phyloP scores from a whole-genome alignment of 1,139 yeast genomes.

The Sugiyamaella japonica region DNA sequence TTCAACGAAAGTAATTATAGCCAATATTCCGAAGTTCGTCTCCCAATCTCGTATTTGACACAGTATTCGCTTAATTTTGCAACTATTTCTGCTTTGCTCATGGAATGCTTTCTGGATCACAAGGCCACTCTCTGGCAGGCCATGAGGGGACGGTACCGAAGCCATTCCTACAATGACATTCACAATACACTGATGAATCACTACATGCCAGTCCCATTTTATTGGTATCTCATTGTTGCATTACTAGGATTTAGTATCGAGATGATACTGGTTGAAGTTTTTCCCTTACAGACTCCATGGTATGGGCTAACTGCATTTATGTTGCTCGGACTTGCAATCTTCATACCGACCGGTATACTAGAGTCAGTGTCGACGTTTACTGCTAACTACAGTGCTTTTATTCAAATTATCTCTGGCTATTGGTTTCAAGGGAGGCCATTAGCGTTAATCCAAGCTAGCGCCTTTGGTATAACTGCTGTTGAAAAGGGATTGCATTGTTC shows the following conservation, averaged over 20 bases:
- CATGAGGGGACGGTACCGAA: background rate
- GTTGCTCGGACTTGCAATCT: conserved; percentile 55
- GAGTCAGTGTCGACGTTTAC: conserved; percentile 54
- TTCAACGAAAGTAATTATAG: conserved; percentile 38
- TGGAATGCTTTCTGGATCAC: conserved; percentile 30
- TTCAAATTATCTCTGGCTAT: conserved; percentile 60
- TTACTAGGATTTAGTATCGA: conserved; percentile 50
- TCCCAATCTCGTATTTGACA: conserved; percentile 44
- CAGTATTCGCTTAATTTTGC: conserved; percentile 40
- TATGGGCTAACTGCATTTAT: conserved; percentile 59
- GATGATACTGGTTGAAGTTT: conserved; percentile 49
- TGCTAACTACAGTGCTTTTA: conserved; percentile 55
- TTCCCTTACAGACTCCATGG: conserved; percentile 43
- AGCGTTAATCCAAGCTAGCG: conserved; percentile 58
- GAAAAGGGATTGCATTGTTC: conserved; percentile 61
- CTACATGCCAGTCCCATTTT: conserved; percentile 57
- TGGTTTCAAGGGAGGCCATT: conserved; percentile 64
- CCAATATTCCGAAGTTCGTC: conserved; percentile 50
- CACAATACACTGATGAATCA: conserved; percentile 13
- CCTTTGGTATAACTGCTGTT: conserved; percentile 59
- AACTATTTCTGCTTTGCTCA: conserved; percentile 33
- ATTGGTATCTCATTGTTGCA: conserved; percentile 53
- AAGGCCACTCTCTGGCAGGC: conserved; percentile 20
- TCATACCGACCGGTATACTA: conserved; percentile 52
- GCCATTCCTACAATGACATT: conserved; percentile 6